phyloP scores from a whole-genome alignment of 2,329 filamentous ascomycete genomes.

The Xylariaceae sp. region DNA sequence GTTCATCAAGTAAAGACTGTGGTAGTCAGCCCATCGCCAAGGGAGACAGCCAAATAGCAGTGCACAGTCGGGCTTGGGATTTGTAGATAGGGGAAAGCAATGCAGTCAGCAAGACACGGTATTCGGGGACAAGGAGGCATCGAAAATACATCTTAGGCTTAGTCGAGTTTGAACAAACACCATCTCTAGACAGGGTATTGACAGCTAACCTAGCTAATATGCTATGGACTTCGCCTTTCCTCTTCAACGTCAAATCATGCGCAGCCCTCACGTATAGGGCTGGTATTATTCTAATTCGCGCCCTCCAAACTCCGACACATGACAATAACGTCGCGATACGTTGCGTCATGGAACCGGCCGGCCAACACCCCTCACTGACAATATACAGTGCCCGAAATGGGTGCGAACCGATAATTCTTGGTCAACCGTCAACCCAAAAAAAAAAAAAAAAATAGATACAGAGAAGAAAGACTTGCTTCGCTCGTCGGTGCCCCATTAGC shows the following conservation, averaged over 20 bases:
- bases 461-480: conserved; percentile 4
- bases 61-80: background rate
- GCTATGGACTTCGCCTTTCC: background rate
- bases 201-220: background rate
- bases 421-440: background rate
- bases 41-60: background rate
- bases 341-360: conserved; percentile 1
- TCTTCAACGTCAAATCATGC: background rate
- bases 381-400: conserved; percentile 5
- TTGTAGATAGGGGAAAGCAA: background rate
- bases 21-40: background rate
- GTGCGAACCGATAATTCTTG: conserved; percentile 2
- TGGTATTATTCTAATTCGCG: background rate
- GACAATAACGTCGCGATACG: background rate
- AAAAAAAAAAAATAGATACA: conserved; percentile 14
- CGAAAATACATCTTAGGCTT: background rate
- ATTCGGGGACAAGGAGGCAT: background rate
- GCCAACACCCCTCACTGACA: background rate
- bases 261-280: background rate
- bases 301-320: conserved; percentile 5
- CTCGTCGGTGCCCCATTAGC: conserved; percentile 18
- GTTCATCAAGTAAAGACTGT: background rate
- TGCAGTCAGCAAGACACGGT: background rate
- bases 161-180: background rate
- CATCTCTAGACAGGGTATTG: background rate